These are phyloP conservation scores for Penicillium sp. DNA, from an alignment of 2,329 filamentous ascomycete genomes.

Conservation along the genomic window DNA sequence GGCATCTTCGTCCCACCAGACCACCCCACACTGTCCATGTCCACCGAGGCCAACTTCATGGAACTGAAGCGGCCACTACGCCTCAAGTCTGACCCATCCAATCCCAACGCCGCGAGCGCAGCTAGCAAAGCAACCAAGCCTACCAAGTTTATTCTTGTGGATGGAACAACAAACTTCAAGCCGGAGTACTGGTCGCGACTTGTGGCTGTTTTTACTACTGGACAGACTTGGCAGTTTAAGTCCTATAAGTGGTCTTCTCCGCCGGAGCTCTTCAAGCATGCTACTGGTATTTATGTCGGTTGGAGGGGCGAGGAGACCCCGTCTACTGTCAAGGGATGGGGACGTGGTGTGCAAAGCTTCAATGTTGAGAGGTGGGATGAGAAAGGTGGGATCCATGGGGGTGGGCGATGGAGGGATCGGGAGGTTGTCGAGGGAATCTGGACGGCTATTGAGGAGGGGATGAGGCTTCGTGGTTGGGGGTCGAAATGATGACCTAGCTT, in stretches of 20 bases:
- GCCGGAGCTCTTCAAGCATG: conserved; percentile 84
- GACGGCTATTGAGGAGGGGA: conserved; percentile 82
- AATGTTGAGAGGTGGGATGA: conserved; percentile 80
- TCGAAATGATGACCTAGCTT: conserved; percentile 23
- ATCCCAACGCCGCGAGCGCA: conserved; percentile 19
- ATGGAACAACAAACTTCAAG: conserved; percentile 91
- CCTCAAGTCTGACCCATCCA: conserved; percentile 40
- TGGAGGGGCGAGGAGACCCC: conserved; percentile 84
- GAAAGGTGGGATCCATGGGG: conserved; percentile 39
- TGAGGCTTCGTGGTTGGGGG: conserved; percentile 79
- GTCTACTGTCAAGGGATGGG: conserved; percentile 77
- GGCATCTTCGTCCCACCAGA: conserved; percentile 80
- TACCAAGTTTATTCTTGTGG: conserved; percentile 92
- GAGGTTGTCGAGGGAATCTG: conserved; percentile 93
- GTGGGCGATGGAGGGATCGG: conserved; percentile 73
- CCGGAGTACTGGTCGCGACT: conserved; percentile 96
- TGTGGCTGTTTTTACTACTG: conserved; percentile 95
- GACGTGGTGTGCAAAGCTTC: conserved; percentile 75
- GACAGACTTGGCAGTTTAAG: conserved; percentile 98
- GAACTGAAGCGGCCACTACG: conserved; percentile 79
- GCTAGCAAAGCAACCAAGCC: conserved; percentile 54
- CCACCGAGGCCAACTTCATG: conserved; percentile 73
- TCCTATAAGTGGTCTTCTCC: conserved; percentile 94
- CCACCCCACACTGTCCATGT: conserved; percentile 59
- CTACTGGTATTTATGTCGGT: conserved; percentile 83